These are phyloP conservation scores for Mucor indicus DNA, from an alignment of 371 early-diverging fungal genomes.

Conservation along the genomic window DNA sequence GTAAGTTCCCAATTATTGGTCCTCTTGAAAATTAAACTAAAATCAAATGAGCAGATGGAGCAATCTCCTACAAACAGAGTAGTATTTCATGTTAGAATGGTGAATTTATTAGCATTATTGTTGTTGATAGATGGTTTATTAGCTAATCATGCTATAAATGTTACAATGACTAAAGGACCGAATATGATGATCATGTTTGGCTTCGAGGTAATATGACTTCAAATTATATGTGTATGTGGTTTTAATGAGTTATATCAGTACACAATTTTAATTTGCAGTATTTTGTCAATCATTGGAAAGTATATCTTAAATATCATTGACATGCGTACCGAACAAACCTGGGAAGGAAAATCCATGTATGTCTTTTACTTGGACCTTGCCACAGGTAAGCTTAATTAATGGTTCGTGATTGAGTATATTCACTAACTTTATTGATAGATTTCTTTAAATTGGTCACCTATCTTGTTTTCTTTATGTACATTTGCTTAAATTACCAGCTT, in stretches of 20 bases:
- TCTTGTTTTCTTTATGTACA: conserved; percentile 78
- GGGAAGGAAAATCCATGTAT: conserved; percentile 93
- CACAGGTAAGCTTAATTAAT: conserved; percentile 50
- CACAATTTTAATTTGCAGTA: conserved; percentile 73
- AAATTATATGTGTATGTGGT: not conserved
- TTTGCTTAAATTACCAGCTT: conserved; percentile 77
- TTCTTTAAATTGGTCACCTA: conserved; percentile 88
- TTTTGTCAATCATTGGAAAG: conserved; percentile 74
- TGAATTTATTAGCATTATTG: conserved; percentile 63
- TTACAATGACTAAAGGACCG: conserved; percentile 63
- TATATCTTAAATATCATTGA: conserved; percentile 87
- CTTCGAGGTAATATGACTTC: conserved; percentile 72
- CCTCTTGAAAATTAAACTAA: not conserved
- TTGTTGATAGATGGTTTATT: conserved; percentile 66
- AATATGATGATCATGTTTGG: conserved; percentile 95
- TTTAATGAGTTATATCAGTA: conserved; percentile 56
- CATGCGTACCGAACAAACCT: conserved; percentile 74
- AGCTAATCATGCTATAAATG: conserved; percentile 63
- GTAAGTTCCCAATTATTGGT: conserved; percentile 48
- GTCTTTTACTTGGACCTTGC: conserved; percentile 86
- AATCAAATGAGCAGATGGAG: conserved; percentile 66
- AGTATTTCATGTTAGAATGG: conserved; percentile 68
- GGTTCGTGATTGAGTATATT: not conserved
- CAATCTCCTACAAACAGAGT: conserved; percentile 67
- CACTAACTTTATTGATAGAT: conserved; percentile 47